Evolutionary conservation across 2,329 filamentous ascomycete species (phyloP).

Genomic region (Colletotrichum lupini): DNA sequence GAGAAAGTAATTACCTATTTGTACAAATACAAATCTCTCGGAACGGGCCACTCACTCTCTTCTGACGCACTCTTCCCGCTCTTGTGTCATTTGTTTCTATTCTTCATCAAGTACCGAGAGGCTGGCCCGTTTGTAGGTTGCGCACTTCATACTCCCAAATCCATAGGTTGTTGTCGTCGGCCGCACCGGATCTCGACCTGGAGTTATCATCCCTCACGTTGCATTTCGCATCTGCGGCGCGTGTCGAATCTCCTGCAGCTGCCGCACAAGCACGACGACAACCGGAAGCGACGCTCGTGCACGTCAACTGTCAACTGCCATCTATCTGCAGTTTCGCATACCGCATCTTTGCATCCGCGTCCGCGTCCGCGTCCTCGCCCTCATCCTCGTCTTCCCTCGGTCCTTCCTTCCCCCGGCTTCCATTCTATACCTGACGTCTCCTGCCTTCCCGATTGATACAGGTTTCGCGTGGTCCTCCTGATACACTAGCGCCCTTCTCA

Average conservation of each 20-base stretch:
- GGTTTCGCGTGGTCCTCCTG: slow-evolving; percentile 7
- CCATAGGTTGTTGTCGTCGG: not conserved
- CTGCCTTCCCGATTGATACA: not conserved
- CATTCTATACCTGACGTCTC: not conserved
- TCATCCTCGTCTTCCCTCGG: not conserved
- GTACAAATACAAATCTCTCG: not conserved
- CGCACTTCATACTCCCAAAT: not conserved
- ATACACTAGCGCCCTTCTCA: slow-evolving; percentile 25
- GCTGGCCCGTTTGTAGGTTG: not conserved
- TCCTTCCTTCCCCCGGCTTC: not conserved
- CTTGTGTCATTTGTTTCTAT: not conserved
- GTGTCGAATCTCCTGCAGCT: slow-evolving; percentile 16
- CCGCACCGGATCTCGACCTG: not conserved
- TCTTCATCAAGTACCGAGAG: not conserved
- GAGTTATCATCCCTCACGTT: not conserved
- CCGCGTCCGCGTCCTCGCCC: too few species aligned
- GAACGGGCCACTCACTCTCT: not conserved
- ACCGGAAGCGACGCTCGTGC: not conserved
- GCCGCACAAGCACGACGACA: slow-evolving; percentile 15
- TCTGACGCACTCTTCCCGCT: not conserved
- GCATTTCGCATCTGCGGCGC: slow-evolving; percentile 7
- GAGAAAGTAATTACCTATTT: not conserved
- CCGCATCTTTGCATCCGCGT: not conserved
- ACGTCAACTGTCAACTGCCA: slow-evolving; percentile 9
- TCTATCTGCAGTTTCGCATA: not conserved